phyloP scores from a whole-genome alignment of 768 basidiomycete genomes.

The Suillus bovinus region DNA sequence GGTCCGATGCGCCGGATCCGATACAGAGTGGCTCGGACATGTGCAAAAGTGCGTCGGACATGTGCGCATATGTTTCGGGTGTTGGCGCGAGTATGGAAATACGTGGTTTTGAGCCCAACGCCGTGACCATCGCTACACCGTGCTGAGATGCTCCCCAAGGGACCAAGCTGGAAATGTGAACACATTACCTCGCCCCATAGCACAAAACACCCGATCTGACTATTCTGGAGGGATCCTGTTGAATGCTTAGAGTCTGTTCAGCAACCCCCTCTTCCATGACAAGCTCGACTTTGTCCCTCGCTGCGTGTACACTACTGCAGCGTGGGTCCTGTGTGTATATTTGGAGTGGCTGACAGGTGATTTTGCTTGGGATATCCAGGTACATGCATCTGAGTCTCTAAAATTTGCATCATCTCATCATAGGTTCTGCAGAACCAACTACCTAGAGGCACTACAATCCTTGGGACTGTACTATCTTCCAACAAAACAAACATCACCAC shows the following conservation, averaged over 20 bases:
- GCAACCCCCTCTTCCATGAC: slow-evolving; percentile 22
- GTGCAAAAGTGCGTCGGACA: too few relatives aligned
- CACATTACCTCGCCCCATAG: slow-evolving; percentile 10
- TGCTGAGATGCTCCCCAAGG: slow-evolving; percentile 22
- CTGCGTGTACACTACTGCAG: slow-evolving; percentile 13
- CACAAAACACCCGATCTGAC: slow-evolving; percentile 22
- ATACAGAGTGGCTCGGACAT: too few relatives aligned
- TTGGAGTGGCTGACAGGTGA: slow-evolving; percentile 26
- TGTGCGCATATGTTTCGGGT: too few relatives aligned
- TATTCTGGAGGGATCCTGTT: slow-evolving; percentile 29
- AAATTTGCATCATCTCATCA: neutral
- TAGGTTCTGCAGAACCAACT: slow-evolving; percentile 14
- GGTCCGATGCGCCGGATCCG: too few relatives aligned
- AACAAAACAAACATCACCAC: slow-evolving; percentile 31
- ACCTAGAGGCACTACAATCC: slow-evolving; percentile 19
- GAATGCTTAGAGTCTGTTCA: slow-evolving; percentile 25
- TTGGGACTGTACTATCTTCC: slow-evolving; percentile 31
- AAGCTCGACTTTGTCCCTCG: slow-evolving; percentile 18
- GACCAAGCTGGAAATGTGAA: slow-evolving; percentile 23
- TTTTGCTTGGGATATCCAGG: slow-evolving; percentile 21
- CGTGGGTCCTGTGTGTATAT: slow-evolving; percentile 14
- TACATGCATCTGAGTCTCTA: slow-evolving; percentile 20
- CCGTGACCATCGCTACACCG: too few relatives aligned
- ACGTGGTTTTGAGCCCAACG: too few relatives aligned
- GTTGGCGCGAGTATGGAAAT: too few relatives aligned